phyloP scores from a whole-genome alignment of 345 rosid species.

The Erucastrum elatum region DNA sequence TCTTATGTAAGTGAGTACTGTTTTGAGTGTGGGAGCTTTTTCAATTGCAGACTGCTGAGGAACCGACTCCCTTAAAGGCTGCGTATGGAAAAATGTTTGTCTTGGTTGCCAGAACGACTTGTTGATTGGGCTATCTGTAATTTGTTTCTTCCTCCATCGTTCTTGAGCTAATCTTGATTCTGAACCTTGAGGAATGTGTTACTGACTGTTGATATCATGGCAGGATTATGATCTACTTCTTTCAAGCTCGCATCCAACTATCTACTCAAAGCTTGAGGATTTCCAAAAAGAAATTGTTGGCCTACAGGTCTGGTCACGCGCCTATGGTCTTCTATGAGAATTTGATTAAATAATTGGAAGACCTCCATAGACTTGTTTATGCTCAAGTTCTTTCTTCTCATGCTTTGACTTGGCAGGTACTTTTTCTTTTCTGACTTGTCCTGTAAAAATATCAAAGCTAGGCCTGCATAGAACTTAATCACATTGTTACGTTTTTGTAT shows the following conservation, averaged over 20 bases:
- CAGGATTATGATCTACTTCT: constrained; percentile 85
- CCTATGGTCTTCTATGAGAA: neutral
- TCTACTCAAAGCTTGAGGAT: constrained; percentile 71
- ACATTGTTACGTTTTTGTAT: neutral
- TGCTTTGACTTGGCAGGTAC: constrained; percentile 93
- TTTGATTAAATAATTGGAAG: constrained; percentile 4
- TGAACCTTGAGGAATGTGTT: neutral
- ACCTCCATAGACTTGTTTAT: constrained; percentile 74
- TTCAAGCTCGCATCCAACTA: constrained; percentile 54
- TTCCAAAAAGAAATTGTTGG: constrained; percentile 70
- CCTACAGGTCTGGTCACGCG: constrained; percentile 55
- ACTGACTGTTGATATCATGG: constrained; percentile 28
- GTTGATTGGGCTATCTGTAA: constrained; percentile 98
- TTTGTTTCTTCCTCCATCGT: constrained; percentile 29
- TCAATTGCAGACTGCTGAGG: constrained; percentile 50
- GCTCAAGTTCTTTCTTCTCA: constrained; percentile 96
- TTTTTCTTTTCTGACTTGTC: constrained; percentile 16
- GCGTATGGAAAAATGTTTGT: constrained; percentile 82
- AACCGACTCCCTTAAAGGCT: constrained; percentile 74
- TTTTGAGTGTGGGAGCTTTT: neutral
- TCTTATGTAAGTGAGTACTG: neutral
- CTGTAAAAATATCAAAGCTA: neutral
- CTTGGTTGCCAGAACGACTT: constrained; percentile 85
- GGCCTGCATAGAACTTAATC: neutral
- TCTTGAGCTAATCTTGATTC: constrained; percentile 4